Base-by-base conservation (phyloP, 805 yeast genomes). In the Nakazawaea ambrosiae region DNA sequence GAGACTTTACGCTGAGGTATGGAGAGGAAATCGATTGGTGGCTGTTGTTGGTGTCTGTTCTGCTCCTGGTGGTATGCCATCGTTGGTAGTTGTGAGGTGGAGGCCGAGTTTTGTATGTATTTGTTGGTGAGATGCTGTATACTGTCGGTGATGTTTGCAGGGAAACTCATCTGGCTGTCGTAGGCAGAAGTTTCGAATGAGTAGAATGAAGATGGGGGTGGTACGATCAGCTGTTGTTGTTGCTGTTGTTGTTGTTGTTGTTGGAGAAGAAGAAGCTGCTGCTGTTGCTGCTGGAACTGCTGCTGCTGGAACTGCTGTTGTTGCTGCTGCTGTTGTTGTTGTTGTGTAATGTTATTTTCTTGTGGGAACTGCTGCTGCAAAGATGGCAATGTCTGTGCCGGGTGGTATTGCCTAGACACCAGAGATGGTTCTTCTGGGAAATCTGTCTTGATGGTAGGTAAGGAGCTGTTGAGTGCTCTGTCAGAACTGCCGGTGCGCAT, bases 401-500 rank as follows among this genome's bases (percentile, higher is more conserved):
- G 14, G 4, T 27, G 14, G 30, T 15, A 27, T 27, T 27, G 25
- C 25, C 26, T 31, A 39, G 27, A n/a, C n/a, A n/a, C n/a, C n/a
- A n/a, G n/a, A n/a, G n/a, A n/a, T n/a, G n/a, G n/a, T n/a, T n/a
- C n/a, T n/a, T n/a, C n/a, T n/a, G n/a, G n/a, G n/a, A n/a, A n/a
- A n/a, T n/a, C n/a, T n/a, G n/a, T n/a, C n/a, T n/a, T n/a, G n/a
- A n/a, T n/a, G 10, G 24, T 22, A 8, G 24, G 24, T 22, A 22
- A 22, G 10, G 24, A 22, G 24, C 24, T 22, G 24, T 22, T 22
- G 24, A 22, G 10, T 22, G 24, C 24, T 10, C 25, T 26, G 32
- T 28, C 32, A 20, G 28, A 24, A 32, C n/a, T n/a, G n/a, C n/a
- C n/a, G n/a, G 33, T 34, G 25, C 20, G 20, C 26, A 22, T 41